Conservation (phyloP, 768 basidiomycete species). For the Lentinula boryana region DNA sequence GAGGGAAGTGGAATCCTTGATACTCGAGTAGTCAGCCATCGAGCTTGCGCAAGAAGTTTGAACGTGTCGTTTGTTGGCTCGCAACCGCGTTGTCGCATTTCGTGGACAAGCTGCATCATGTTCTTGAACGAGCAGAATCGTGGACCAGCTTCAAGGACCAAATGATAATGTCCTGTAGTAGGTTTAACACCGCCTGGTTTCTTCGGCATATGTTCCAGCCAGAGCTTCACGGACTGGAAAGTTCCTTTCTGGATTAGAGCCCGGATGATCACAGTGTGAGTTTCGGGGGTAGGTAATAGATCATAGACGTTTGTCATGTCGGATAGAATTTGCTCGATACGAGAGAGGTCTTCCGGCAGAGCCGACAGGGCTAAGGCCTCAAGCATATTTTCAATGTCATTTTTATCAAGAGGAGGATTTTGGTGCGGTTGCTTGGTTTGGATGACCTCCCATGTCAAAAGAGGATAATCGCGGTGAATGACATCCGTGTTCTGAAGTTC, state of each 20-base stretch:
- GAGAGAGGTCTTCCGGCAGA: slow-evolving; percentile 44
- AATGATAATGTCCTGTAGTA: slow-evolving; percentile 48
- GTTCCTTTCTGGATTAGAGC: slow-evolving; percentile 41
- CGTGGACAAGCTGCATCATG: slow-evolving; percentile 28
- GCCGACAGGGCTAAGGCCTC: slow-evolving; percentile 45
- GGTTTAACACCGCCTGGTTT: slow-evolving; percentile 42
- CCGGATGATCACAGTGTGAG: slow-evolving; percentile 44
- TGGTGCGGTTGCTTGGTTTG: neutral
- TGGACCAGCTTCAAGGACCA: slow-evolving; percentile 38
- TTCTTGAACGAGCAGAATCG: slow-evolving; percentile 24
- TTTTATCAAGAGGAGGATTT: neutral
- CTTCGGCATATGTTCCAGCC: slow-evolving; percentile 49
- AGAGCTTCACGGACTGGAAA: slow-evolving; percentile 35
- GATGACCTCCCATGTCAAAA: neutral
- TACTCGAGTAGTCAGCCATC: slow-evolving; percentile 23
- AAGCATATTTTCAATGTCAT: slow-evolving; percentile 25
- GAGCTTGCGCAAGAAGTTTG: slow-evolving; percentile 40
- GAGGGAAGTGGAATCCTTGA: slow-evolving; percentile 22
- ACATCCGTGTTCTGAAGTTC: neutral
- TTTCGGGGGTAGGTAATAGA: slow-evolving; percentile 34
- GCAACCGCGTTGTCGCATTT: slow-evolving; percentile 31
- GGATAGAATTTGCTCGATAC: slow-evolving; percentile 45
- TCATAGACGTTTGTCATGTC: slow-evolving; percentile 45
- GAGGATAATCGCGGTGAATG: slow-evolving; percentile 6
- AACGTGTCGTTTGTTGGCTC: slow-evolving; percentile 42